Evolutionary conservation across 345 rosid species (phyloP).

Genomic region (Moringa oleifera): DNA sequence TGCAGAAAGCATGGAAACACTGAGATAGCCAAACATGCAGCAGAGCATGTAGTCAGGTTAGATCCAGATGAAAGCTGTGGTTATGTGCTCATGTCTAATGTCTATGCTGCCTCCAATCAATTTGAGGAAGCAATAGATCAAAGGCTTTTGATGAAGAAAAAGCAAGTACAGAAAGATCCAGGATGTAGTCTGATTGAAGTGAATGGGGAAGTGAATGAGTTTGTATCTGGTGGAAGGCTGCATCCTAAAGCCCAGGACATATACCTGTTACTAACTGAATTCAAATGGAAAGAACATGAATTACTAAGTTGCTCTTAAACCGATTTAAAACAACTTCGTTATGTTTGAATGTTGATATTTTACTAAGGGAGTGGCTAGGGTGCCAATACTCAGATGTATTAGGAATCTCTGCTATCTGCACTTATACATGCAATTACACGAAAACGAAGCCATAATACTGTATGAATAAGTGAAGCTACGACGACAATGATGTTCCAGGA

Average conservation of each 20-base stretch:
- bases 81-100: conserved; percentile 68
- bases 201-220: conserved; percentile 68
- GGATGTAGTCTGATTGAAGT: conserved; percentile 81
- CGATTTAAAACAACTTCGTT: too few species aligned
- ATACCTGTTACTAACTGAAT: conserved; percentile 35
- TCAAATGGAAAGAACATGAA: conserved; percentile 13
- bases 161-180: conserved; percentile 49
- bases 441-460: neutral
- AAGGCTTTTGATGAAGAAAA: conserved; percentile 54
- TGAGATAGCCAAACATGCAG: conserved; percentile 55
- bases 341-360: too few species aligned
- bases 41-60: conserved; percentile 34
- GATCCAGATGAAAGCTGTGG: conserved; percentile 55
- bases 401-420: neutral
- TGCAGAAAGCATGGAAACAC: conserved; percentile 46
- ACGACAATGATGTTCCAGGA: neutral
- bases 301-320: too few species aligned
- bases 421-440: too few species aligned
- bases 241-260: conserved; percentile 54
- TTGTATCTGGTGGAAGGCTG: conserved; percentile 60
- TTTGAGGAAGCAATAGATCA: conserved; percentile 51
- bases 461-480: neutral
- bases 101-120: conserved; percentile 43
- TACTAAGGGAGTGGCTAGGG: neutral
- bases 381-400: too few species aligned